phyloP scores from a whole-genome alignment of 306 rosid species.

The peach (Prunus persica) region DNA sequence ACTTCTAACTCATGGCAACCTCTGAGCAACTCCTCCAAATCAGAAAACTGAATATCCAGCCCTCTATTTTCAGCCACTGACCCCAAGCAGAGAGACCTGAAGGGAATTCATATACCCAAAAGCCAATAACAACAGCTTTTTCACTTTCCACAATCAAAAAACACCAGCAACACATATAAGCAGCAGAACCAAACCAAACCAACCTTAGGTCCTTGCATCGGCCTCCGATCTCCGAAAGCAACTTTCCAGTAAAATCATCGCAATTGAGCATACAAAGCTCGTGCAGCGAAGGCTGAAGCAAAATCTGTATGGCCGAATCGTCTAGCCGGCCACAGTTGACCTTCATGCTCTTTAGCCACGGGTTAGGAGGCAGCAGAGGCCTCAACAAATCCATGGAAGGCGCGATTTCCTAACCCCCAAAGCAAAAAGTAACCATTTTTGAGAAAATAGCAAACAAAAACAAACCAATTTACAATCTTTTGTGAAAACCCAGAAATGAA shows the following conservation, averaged over 20 bases:
- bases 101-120: conserved; percentile 33
- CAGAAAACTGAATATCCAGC: conserved; percentile 71
- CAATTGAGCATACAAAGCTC: conserved; percentile 80
- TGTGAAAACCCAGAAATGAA: not conserved
- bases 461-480: not conserved
- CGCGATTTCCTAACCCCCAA: conserved; percentile 55
- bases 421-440: not conserved
- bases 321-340: conserved; percentile 77
- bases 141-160: conserved; percentile 4
- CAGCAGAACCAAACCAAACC: not conserved
- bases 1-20: conserved; percentile 90
- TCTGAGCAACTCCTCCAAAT: conserved; percentile 78
- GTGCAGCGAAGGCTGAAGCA: conserved; percentile 62
- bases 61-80: conserved; percentile 82
- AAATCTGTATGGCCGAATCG: conserved; percentile 57
- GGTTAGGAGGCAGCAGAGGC: conserved; percentile 76
- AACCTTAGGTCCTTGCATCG: conserved; percentile 74
- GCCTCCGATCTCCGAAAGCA: conserved; percentile 76
- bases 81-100: conserved; percentile 87
- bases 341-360: conserved; percentile 53
- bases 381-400: conserved; percentile 53
- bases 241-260: conserved; percentile 75
- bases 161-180: not conserved
- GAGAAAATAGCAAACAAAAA: not conserved
- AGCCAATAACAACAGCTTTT: conserved; percentile 27